These are phyloP conservation scores for Pseudotsuga menziesii DNA, from an alignment of 75 land plant genomes.

Conservation along the genomic window DNA sequence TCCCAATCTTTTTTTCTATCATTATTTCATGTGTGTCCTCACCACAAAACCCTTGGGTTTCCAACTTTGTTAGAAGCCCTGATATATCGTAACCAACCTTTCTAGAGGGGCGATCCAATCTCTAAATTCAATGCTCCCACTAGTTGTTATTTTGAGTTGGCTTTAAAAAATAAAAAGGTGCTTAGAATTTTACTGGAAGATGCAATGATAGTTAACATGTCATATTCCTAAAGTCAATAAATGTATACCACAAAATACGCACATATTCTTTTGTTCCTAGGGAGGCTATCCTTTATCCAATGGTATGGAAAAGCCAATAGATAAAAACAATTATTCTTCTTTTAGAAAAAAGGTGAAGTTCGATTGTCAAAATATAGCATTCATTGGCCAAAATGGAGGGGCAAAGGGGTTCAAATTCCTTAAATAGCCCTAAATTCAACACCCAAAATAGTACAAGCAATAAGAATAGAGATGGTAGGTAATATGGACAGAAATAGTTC, in stretches of 20 bases:
- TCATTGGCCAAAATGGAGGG: neutral
- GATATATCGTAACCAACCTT: no score
- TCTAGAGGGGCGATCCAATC: neutral
- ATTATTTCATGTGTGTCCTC: slow-evolving; percentile 6
- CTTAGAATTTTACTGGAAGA: slow-evolving; percentile 2
- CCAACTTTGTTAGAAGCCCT: neutral
- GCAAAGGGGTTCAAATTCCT: neutral
- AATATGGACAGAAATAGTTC: no score
- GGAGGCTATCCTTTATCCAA: neutral
- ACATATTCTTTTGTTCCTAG: neutral
- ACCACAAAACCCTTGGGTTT: neutral
- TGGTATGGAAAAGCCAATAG: neutral
- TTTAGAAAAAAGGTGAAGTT: neutral
- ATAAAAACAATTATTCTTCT: neutral
- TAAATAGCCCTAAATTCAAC: neutral
- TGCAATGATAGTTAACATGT: neutral
- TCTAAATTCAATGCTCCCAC: neutral
- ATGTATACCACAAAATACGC: neutral
- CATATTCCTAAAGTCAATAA: neutral
- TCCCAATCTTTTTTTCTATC: no score
- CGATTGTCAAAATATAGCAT: neutral
- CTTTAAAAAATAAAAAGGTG: neutral
- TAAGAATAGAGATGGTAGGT: no score
- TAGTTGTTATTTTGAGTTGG: neutral
- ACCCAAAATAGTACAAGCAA: neutral